Percentiles rank a stretch among this genome's conserved stretches.
Conservation (phyloP, 768 basidiomycete genomes). For the Suillus placidus region DNA sequence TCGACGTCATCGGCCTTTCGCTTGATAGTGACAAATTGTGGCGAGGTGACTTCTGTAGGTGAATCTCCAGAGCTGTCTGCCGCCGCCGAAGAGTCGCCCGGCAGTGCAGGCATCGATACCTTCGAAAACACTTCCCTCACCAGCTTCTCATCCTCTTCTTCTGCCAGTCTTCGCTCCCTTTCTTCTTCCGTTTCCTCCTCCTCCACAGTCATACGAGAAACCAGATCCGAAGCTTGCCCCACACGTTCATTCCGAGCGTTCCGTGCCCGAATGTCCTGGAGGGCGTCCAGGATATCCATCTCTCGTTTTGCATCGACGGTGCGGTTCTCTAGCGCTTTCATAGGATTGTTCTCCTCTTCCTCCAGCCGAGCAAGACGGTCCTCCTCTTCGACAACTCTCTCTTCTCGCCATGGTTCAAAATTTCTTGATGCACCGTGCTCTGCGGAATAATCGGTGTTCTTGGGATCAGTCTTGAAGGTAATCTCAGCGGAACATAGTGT, state of each 20-base stretch:
- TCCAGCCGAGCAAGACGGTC: conserved; percentile 85
- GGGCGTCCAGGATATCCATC: conserved; percentile 96
- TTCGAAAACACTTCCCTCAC: conserved; percentile 89
- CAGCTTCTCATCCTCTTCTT: conserved; percentile 91
- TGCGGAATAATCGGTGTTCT: conserved; percentile 91
- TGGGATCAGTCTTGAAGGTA: conserved; percentile 99
- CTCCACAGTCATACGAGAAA: conserved; percentile 61
- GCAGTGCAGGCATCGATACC: conserved; percentile 45
- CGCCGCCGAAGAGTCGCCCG: conserved; percentile 24
- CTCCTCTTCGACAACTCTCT: conserved; percentile 74
- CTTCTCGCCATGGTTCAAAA: conserved; percentile 96
- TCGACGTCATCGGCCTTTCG: conserved; percentile 83
- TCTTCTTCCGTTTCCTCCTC: conserved; percentile 83
- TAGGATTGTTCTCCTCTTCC: conserved; percentile 94
- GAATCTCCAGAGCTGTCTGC: conserved; percentile 25
- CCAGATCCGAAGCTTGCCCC: conserved; percentile 71
- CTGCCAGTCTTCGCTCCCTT: conserved; percentile 63
- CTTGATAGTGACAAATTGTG: conserved; percentile 69
- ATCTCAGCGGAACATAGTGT: conserved; percentile 97
- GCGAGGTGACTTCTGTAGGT: conserved; percentile 19
- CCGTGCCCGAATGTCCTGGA: conserved; percentile 87
- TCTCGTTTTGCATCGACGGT: conserved; percentile 92
- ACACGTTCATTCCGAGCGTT: conserved; percentile 89
- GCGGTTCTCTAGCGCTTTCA: conserved; percentile 94
- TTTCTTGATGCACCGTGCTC: conserved; percentile 98